These are phyloP conservation scores for Lactarius psammicola DNA, from an alignment of 768 basidiomycete genomes.

Conservation along the genomic window DNA sequence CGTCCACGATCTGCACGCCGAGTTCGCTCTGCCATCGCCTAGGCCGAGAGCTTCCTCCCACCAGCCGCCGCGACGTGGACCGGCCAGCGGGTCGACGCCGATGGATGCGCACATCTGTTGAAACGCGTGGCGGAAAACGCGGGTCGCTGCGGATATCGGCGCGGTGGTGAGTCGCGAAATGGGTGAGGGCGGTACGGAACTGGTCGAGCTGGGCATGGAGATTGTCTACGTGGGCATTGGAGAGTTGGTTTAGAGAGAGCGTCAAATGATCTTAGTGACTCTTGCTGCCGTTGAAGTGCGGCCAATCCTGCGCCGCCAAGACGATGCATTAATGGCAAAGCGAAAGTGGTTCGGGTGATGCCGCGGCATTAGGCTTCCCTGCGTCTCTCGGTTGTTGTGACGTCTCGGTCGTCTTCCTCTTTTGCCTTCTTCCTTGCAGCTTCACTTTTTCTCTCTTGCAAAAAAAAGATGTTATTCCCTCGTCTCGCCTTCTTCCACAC, in stretches of 20 bases:
- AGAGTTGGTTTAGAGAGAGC: slow-evolving; percentile 77
- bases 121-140: slow-evolving; percentile 84
- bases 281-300: slow-evolving; percentile 85
- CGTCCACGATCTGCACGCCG: slow-evolving; percentile 91
- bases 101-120: slow-evolving; percentile 95
- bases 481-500: slow-evolving; percentile 36
- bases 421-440: slow-evolving; percentile 16
- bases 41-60: slow-evolving; percentile 88
- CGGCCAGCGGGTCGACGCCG: slow-evolving; percentile 91
- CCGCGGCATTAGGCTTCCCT: neutral
- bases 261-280: slow-evolving; percentile 77
- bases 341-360: slow-evolving; percentile 4
- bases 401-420: neutral
- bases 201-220: slow-evolving; percentile 80
- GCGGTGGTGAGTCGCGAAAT: slow-evolving; percentile 83
- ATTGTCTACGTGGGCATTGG: slow-evolving; percentile 69
- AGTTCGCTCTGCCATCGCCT: slow-evolving; percentile 94
- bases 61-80: slow-evolving; percentile 81
- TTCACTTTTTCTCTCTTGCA: neutral
- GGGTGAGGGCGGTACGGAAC: slow-evolving; percentile 79
- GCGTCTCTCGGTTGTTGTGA: neutral
- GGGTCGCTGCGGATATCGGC: slow-evolving; percentile 82
- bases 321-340: slow-evolving; percentile 52
- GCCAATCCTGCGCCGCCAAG: slow-evolving; percentile 82
- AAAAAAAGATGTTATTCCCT: slow-evolving; percentile 36